phyloP scores from a whole-genome alignment of 305 asterid species.

The Solanum hybrid region DNA sequence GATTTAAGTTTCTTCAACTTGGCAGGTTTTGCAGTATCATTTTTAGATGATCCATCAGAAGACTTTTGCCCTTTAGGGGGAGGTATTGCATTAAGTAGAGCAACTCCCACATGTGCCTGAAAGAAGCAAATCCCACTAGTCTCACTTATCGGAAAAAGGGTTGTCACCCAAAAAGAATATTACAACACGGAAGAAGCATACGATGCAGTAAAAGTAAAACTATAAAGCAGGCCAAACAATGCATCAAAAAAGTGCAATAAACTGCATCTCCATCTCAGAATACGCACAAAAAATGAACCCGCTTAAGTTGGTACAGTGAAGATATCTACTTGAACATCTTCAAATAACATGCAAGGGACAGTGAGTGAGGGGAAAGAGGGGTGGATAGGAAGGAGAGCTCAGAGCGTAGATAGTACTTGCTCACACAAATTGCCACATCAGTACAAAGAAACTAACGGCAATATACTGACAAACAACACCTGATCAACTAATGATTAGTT shows the following conservation, averaged over 20 bases:
- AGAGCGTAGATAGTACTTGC: background rate
- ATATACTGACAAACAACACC: background rate
- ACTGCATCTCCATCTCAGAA: background rate
- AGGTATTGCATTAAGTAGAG: conserved; percentile 83
- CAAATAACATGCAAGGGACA: background rate
- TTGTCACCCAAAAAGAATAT: background rate
- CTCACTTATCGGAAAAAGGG: background rate
- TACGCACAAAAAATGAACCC: background rate
- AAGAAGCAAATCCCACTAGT: conserved; percentile 7
- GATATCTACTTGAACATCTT: background rate
- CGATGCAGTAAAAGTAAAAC: background rate
- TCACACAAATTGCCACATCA: background rate
- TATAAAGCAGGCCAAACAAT: background rate
- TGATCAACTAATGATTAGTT: background rate
- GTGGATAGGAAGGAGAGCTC: background rate
- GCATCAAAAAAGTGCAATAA: background rate
- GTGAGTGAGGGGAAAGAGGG: background rate
- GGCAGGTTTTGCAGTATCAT: conserved; percentile 45
- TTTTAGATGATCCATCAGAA: conserved; percentile 45
- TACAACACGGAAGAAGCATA: background rate
- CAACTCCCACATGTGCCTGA: conserved; percentile 93
- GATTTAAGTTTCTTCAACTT: conserved; percentile 54
- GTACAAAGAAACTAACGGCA: background rate
- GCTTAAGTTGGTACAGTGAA: background rate
- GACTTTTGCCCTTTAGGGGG: conserved; percentile 48